Conservation (phyloP, 2,329 filamentous ascomycete species). For the Lachnellula occidentalis region DNA sequence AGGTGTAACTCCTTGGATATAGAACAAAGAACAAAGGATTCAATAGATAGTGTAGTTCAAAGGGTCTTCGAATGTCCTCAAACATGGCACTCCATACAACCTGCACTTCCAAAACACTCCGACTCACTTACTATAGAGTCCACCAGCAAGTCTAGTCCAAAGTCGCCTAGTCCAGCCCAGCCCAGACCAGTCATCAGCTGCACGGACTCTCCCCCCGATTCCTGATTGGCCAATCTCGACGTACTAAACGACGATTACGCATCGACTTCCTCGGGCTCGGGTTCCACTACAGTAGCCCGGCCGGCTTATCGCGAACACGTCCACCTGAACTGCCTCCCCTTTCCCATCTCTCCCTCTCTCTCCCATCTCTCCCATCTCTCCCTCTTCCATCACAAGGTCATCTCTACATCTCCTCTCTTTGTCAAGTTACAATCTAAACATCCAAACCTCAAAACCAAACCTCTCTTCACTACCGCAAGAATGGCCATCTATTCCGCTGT, state of each 20-base stretch:
- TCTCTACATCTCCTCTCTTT: not conserved
- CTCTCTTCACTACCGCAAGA: slow-evolving; percentile 9
- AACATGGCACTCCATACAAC: not conserved
- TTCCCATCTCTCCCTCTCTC: not conserved
- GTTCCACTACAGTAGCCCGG: not conserved
- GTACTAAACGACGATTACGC: slow-evolving; percentile 4
- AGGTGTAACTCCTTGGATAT: too few relatives aligned
- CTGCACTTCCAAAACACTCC: not conserved
- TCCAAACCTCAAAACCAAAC: not conserved
- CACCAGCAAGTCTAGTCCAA: not conserved
- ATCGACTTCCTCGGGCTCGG: not conserved
- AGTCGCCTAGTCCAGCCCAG: not conserved
- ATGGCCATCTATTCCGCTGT: slow-evolving; percentile 52
- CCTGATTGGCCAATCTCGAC: slow-evolving; percentile 11
- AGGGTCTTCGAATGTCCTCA: too few relatives aligned
- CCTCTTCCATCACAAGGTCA: not conserved
- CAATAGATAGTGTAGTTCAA: too few relatives aligned
- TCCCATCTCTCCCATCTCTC: not conserved
- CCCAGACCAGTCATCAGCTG: slow-evolving; percentile 5
- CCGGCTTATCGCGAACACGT: slow-evolving; percentile 13
- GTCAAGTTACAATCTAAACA: too few relatives aligned
- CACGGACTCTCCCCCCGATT: slow-evolving; percentile 3
- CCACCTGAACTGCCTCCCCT: not conserved
- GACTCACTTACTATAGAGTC: not conserved
- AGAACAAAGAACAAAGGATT: too few relatives aligned